A percentile compares a stretch with the other conserved stretches of the same genome.
Conservation (phyloP, 257 asterid species). For the Catharanthus roseus region DNA sequence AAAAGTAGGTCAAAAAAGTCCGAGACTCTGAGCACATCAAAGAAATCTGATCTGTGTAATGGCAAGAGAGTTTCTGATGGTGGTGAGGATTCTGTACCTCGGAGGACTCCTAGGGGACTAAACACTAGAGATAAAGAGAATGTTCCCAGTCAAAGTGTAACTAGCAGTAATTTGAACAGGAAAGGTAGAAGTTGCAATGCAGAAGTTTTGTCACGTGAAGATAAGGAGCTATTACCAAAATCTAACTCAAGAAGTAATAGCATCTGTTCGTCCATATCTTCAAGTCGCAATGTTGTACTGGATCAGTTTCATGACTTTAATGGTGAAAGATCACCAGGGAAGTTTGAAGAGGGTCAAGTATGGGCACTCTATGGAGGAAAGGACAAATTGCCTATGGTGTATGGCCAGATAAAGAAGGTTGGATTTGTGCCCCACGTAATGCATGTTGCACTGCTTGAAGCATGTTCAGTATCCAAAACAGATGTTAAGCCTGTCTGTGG, state of each 20-base stretch:
- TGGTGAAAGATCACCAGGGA: constrained; percentile 12
- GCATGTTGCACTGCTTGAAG: constrained; percentile 21
- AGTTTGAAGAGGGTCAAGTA: constrained; percentile 21
- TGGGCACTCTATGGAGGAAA: constrained; percentile 26
- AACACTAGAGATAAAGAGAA: constrained; percentile 7
- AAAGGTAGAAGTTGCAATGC: constrained; percentile 8
- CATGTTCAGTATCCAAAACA: not conserved
- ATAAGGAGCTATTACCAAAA: not conserved
- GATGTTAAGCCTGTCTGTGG: constrained; percentile 21
- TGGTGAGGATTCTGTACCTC: constrained; percentile 11
- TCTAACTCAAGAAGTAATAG: constrained; percentile 3
- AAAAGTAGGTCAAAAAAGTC: constrained; percentile 14
- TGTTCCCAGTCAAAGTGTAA: not conserved
- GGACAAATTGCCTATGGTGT: constrained; percentile 21
- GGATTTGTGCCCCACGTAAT: constrained; percentile 11
- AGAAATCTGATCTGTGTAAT: constrained; percentile 21
- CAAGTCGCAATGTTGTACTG: constrained; percentile 10
- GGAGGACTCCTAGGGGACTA: constrained; percentile 31
- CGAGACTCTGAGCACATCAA: constrained; percentile 7
- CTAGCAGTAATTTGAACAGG: constrained; percentile 5
- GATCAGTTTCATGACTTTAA: constrained; percentile 19
- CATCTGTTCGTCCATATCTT: not conserved
- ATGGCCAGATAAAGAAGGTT: constrained; percentile 24
- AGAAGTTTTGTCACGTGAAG: constrained; percentile 10
- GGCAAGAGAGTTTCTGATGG: constrained; percentile 13